Evolutionary conservation across 768 basidiomycete species (phyloP), one percentile per base, ranked within the genome.

Genomic region (Leccinum subgranulosum): DNA sequence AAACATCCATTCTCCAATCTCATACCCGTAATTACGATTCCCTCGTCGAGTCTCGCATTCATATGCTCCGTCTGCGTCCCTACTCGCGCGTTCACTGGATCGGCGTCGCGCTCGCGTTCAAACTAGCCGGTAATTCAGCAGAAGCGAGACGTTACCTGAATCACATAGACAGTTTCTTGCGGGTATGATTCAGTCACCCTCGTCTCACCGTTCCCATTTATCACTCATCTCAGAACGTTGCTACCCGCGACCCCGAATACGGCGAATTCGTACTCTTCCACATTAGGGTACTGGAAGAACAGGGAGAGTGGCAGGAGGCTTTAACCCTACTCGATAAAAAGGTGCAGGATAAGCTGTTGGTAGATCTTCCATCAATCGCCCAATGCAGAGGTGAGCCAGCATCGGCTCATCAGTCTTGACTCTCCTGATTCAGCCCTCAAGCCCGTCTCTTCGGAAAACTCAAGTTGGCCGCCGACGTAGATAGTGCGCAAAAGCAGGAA

Each of bases 71-170:
- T 56, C 71, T 93, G 14, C 86, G 94, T 14, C 94, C 96, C 0
- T 85, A 86, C 54, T 75, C 90, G 17, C 90, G 95, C 8, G 83
- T 88, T 56, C 89, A 94, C 70, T 99, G 97, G 97, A 74, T 94
- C 53, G 91, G 83, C 2, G 79, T 94, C 49, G 93, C 93, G 14
- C 83, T 98, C 27, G 94, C 95, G 4, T 87, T 92, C 71, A 88
- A 93, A 66, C 79, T 98, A 15, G 89, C 85, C 57, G 88, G 88
- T 6, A 87, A 94, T 60, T 71, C 84, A 4, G 65, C 71, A 11
- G 88, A 91, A 64, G 87, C 94, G 2, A 82, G 81, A 66, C 82
- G 82, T 28, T 83, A 91, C 2, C 71, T 96, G 28, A 85, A 90
- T 55, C 82, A 85, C 48, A 91, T 93, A 66, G 81, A 87, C 60